Conservation (phyloP, 2,329 filamentous ascomycete genomes). For the Epichloe typhina region DNA sequence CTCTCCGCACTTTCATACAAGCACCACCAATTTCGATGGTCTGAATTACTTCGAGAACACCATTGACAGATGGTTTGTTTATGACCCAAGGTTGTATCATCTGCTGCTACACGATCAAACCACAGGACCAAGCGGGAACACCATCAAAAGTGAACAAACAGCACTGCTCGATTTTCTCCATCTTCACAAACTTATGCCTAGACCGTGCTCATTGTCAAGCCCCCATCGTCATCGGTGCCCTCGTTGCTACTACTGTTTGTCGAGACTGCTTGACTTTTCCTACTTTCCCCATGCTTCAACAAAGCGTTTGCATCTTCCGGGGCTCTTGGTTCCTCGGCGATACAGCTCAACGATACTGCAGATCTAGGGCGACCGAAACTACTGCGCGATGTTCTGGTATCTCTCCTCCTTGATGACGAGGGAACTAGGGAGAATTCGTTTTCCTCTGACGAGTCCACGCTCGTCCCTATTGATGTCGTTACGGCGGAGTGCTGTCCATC, state of each 20-base stretch:
- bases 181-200: not conserved
- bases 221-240: conserved; percentile 26
- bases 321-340: conserved; percentile 29
- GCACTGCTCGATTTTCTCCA: not conserved
- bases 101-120: too few species aligned
- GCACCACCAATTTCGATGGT: too few species aligned
- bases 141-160: not conserved
- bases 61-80: too few species aligned
- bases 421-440: conserved; percentile 22
- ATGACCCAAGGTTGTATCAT: too few species aligned
- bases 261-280: not conserved
- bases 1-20: conserved; percentile 6
- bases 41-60: too few species aligned
- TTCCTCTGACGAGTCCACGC: conserved; percentile 26
- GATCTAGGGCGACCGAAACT: conserved; percentile 24
- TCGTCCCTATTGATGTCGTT: conserved; percentile 19
- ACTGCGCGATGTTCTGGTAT: conserved; percentile 19
- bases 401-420: conserved; percentile 17
- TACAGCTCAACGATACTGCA: conserved; percentile 30
- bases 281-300: not conserved
- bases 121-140: not conserved
- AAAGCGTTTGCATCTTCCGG: not conserved
- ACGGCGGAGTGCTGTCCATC: conserved; percentile 23
- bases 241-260: not conserved
- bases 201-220: conserved; percentile 19